Conservation (phyloP, 2,329 filamentous ascomycete genomes). For the Trichophyton schoenleinii region DNA sequence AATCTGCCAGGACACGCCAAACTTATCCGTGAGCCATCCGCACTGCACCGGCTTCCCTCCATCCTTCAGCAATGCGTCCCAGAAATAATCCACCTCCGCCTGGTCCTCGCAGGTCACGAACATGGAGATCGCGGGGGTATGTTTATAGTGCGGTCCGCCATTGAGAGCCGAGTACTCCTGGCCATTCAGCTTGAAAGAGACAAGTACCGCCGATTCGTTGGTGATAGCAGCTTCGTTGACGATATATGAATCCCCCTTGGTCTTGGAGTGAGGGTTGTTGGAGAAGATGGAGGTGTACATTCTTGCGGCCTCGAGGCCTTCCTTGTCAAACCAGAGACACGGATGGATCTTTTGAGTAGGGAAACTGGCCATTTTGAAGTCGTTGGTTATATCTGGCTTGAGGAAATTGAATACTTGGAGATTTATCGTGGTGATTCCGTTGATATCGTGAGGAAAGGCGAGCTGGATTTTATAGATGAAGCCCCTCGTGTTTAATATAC, state of each 20-base stretch:
- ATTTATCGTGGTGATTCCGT: neutral
- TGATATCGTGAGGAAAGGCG: neutral
- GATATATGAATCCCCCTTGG: neutral
- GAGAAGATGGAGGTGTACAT: conserved; percentile 17
- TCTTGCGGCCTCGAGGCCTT: conserved; percentile 17
- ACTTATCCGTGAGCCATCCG: conserved; percentile 38
- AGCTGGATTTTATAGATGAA: neutral
- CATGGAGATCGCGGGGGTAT: conserved; percentile 34
- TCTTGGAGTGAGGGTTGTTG: neutral
- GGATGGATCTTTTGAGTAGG: conserved; percentile 13
- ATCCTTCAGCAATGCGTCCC: conserved; percentile 30
- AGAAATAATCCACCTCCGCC: conserved; percentile 38
- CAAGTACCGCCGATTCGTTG: conserved; percentile 22
- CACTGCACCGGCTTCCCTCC: conserved; percentile 30
- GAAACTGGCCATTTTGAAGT: neutral
- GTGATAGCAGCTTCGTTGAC: conserved; percentile 13
- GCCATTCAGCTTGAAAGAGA: conserved; percentile 32
- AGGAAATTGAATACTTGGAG: neutral
- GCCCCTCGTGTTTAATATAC: neutral
- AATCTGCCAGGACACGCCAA: conserved; percentile 39
- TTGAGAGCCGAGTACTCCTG: conserved; percentile 34
- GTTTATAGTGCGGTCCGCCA: conserved; percentile 32
- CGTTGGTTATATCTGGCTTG: neutral
- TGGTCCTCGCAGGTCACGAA: conserved; percentile 36
- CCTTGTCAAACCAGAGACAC: conserved; percentile 18